A percentile compares a stretch with the other conserved stretches of the same genome.
Evolutionary conservation across 1,139 yeast genomes (phyloP).

Genomic region (Diutina pseudorugosa): DNA sequence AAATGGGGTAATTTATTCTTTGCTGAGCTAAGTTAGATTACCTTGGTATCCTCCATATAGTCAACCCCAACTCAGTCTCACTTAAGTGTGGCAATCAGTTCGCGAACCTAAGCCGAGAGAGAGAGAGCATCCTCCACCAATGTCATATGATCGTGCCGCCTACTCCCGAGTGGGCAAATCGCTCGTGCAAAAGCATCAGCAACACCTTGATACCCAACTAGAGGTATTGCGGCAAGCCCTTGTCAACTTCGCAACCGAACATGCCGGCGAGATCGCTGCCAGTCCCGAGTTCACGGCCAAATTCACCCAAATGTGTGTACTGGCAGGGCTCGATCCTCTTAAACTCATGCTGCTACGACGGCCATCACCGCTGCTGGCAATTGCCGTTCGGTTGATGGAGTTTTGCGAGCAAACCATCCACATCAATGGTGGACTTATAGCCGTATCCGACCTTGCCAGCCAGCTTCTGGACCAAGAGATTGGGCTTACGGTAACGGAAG

Average conservation of each 20-base stretch:
- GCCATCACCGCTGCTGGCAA: constrained; percentile 18
- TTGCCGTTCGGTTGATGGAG: constrained; percentile 65
- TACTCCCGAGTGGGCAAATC: constrained; percentile 13
- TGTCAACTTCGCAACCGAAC: constrained; percentile 50
- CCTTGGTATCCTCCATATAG: no score
- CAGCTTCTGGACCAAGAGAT: constrained; percentile 15
- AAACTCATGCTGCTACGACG: constrained; percentile 16
- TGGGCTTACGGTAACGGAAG: constrained; percentile 22
- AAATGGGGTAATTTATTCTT: no score
- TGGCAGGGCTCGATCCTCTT: constrained; percentile 78
- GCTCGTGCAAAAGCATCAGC: constrained; percentile 28
- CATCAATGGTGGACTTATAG: constrained; percentile 69
- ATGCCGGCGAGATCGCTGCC: constrained; percentile 47
- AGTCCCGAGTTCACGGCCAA: constrained; percentile 56
- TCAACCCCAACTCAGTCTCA: no score
- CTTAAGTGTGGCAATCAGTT: no score
- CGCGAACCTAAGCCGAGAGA: no score
- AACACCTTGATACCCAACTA: constrained; percentile 44
- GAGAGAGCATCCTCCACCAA: no score
- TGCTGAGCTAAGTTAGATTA: no score
- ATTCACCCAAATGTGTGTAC: constrained; percentile 63
- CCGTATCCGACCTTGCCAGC: constrained; percentile 44
- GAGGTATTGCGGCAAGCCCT: constrained; percentile 51
- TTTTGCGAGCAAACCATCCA: constrained; percentile 59
- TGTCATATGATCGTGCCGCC: constrained; percentile 10